A percentile compares a stretch with the other conserved stretches of the same genome.
phyloP scores from a whole-genome alignment of 176 grass and related monocot genomes.

The Dendrocalamus sinicus region DNA sequence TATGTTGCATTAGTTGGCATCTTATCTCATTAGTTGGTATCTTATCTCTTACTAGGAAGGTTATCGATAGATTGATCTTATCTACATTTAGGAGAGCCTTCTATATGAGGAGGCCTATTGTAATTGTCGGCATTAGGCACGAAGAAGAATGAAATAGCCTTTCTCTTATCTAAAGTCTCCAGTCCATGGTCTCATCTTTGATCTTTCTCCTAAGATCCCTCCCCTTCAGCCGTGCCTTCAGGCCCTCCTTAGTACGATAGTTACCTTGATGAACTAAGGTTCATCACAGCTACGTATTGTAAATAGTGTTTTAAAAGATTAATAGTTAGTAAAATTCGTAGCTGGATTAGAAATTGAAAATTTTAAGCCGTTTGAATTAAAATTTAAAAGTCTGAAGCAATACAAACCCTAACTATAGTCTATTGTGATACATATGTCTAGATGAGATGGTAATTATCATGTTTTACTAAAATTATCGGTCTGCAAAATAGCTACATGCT shows the following conservation, averaged over 20 bases:
- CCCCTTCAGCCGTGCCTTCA: no score
- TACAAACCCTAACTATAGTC: no score
- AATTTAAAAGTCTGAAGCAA: no score
- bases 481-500: neutral
- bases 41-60: neutral
- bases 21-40: neutral
- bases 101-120: neutral
- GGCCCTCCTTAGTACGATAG: no score
- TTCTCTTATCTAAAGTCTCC: neutral
- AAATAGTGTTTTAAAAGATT: no score
- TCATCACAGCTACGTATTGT: no score
- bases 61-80: neutral
- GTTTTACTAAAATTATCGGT: neutral
- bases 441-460: neutral
- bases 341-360: no score
- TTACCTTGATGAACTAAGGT: no score
- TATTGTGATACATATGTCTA: neutral
- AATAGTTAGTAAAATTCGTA: no score
- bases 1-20: neutral
- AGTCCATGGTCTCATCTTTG: slow-evolving; percentile 5
- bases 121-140: neutral
- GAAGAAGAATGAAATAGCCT: neutral
- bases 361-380: no score
- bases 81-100: slow-evolving; percentile 4
- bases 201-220: no score